Percentiles rank a stretch among this genome's conserved stretches.
Evolutionary conservation across 2,329 filamentous ascomycete species (phyloP).

Genomic region (Bretziella fagacearum): DNA sequence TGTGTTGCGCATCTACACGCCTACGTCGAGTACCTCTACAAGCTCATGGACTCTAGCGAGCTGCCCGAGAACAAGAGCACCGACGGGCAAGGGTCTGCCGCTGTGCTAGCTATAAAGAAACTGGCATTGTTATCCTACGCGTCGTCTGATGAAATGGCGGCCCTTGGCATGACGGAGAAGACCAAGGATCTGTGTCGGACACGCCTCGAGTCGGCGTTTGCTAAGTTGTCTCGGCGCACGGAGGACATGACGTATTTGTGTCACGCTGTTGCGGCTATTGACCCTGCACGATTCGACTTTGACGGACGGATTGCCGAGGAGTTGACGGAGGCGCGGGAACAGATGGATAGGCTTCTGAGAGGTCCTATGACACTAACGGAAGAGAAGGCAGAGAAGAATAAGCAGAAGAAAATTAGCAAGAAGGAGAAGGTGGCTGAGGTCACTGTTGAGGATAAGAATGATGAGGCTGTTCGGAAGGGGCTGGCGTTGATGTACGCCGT

Average conservation of each 20-base stretch:
- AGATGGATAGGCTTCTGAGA: slow-evolving; percentile 36
- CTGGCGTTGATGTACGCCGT: slow-evolving; percentile 70
- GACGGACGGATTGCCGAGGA: slow-evolving; percentile 37
- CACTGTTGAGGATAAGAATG: slow-evolving; percentile 17
- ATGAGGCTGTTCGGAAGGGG: slow-evolving; percentile 37
- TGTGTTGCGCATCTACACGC: slow-evolving; percentile 24
- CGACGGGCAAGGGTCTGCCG: slow-evolving; percentile 18
- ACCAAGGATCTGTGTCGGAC: slow-evolving; percentile 37
- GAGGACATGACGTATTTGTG: slow-evolving; percentile 38
- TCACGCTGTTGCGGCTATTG: slow-evolving; percentile 35
- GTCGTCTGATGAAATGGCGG: slow-evolving; percentile 25
- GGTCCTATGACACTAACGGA: slow-evolving; percentile 19
- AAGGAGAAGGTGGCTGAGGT: slow-evolving; percentile 11
- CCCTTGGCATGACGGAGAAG: slow-evolving; percentile 32
- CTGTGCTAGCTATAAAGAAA: slow-evolving; percentile 31
- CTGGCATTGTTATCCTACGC: slow-evolving; percentile 40
- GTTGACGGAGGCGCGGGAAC: slow-evolving; percentile 33
- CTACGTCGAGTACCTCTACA: slow-evolving; percentile 38
- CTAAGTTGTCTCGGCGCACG: slow-evolving; percentile 36
- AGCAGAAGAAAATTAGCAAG: slow-evolving; percentile 4
- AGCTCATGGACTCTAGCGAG: slow-evolving; percentile 27
- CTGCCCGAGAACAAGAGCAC: slow-evolving; percentile 22
- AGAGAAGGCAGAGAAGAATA: slow-evolving; percentile 17
- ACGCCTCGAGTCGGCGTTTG: slow-evolving; percentile 40
- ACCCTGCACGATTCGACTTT: slow-evolving; percentile 35